These are phyloP conservation scores for Hortiboletus campestris DNA, from an alignment of 768 basidiomycete species.

Conservation along the genomic window DNA sequence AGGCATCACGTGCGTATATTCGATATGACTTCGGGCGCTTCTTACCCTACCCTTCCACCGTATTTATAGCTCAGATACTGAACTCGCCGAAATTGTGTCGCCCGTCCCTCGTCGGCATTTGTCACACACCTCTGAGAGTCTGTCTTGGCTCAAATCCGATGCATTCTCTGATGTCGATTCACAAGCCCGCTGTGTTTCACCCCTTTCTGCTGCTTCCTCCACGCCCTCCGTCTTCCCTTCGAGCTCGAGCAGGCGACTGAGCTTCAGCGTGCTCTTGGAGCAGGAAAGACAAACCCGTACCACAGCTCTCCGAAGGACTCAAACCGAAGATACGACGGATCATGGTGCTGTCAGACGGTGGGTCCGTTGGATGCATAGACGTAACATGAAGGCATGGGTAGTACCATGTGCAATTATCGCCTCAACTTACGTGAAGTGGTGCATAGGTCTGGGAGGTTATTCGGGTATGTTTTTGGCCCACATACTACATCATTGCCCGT, in stretches of 20 bases:
- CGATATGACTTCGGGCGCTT: background rate
- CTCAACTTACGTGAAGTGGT: constrained; percentile 61
- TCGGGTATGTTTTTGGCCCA: constrained; percentile 56
- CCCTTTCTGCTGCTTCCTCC: constrained; percentile 37
- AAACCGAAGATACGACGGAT: constrained; percentile 22
- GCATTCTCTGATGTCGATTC: constrained; percentile 42
- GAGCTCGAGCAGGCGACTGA: constrained; percentile 25
- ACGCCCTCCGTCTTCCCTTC: constrained; percentile 25
- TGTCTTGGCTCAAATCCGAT: constrained; percentile 54
- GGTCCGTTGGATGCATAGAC: constrained; percentile 80
- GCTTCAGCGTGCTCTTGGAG: constrained; percentile 46
- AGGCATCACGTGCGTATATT: constrained; percentile 15
- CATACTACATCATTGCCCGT: background rate
- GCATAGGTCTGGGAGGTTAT: constrained; percentile 73
- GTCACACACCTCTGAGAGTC: constrained; percentile 56
- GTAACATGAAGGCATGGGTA: constrained; percentile 57
- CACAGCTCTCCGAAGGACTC: constrained; percentile 13
- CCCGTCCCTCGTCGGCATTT: constrained; percentile 68
- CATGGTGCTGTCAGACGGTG: constrained; percentile 55
- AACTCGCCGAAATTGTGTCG: constrained; percentile 51
- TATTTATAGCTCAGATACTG: constrained; percentile 22
- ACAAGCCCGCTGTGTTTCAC: constrained; percentile 45
- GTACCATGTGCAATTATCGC: constrained; percentile 54
- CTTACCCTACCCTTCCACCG: background rate
- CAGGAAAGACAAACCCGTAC: constrained; percentile 23